Conservation (phyloP, 495 filamentous ascomycete species). For the Ramalina peruviana region DNA sequence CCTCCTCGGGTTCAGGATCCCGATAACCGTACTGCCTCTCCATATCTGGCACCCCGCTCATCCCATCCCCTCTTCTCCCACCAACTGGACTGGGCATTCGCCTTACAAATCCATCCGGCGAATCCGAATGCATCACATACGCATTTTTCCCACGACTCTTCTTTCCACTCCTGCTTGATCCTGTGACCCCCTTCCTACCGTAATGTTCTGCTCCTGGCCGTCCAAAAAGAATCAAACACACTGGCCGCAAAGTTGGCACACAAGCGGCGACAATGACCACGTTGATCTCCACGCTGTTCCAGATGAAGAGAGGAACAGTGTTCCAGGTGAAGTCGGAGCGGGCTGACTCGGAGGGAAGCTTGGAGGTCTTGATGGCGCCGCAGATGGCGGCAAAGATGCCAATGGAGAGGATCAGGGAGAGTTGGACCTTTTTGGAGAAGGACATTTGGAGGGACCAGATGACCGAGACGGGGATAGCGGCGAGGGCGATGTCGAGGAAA, state of each 20-base stretch:
- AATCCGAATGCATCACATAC: too few relatives aligned
- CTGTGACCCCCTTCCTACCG: background rate
- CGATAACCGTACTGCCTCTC: background rate
- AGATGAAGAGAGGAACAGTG: too few relatives aligned
- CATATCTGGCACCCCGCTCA: background rate
- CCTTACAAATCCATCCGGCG: too few relatives aligned
- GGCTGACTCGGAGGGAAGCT: background rate
- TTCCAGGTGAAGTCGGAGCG: slow-evolving; percentile 1
- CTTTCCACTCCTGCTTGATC: too few relatives aligned
- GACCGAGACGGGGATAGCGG: background rate
- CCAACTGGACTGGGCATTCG: too few relatives aligned
- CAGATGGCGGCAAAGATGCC: slow-evolving; percentile 2
- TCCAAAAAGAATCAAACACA: background rate
- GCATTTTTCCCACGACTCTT: too few relatives aligned
- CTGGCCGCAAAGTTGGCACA: background rate
- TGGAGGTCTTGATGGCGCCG: background rate
- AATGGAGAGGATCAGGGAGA: background rate
- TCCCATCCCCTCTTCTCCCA: too few relatives aligned
- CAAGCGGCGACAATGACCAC: background rate
- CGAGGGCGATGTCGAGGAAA: background rate
- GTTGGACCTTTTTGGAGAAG: background rate
- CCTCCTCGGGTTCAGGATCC: too few relatives aligned
- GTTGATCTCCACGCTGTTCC: slow-evolving; percentile 1
- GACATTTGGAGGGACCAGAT: background rate
- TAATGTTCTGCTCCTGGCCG: background rate